Percentiles rank a stretch among this genome's conserved stretches.
These are phyloP conservation scores for Nicotiana tomentosiformis DNA, from an alignment of 257 asterid species.

Conservation along the genomic window DNA sequence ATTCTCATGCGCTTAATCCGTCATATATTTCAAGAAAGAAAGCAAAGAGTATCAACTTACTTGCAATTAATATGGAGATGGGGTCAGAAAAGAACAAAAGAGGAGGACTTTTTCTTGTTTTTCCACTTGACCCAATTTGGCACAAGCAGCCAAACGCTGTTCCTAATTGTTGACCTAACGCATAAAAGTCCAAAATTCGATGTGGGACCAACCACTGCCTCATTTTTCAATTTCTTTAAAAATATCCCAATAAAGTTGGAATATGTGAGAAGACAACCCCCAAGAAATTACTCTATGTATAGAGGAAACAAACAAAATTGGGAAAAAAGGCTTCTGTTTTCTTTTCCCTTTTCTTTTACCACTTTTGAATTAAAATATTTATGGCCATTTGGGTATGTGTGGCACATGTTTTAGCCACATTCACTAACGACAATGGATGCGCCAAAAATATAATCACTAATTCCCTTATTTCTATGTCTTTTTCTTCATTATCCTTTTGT, in stretches of 20 bases:
- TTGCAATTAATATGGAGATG: neutral
- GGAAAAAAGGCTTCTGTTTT: neutral
- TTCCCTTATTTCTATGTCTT: neutral
- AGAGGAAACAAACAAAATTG: neutral
- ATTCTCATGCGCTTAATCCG: neutral
- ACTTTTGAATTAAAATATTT: neutral
- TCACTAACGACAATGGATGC: slow-evolving; percentile 42
- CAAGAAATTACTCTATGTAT: neutral
- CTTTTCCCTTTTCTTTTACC: neutral
- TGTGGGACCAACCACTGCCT: slow-evolving; percentile 14
- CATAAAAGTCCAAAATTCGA: slow-evolving; percentile 31
- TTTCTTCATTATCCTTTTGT: neutral
- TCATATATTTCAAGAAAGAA: neutral
- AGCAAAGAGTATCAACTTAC: neutral
- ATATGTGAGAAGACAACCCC: neutral
- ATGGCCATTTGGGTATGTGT: slow-evolving; percentile 16
- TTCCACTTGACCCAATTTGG: slow-evolving; percentile 37
- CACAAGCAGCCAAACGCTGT: slow-evolving; percentile 46
- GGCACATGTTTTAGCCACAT: slow-evolving; percentile 69
- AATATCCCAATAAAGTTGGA: neutral
- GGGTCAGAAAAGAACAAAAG: neutral
- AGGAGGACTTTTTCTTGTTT: slow-evolving; percentile 13
- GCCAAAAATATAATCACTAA: slow-evolving; percentile 15
- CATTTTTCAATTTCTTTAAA: neutral
- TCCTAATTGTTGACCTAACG: slow-evolving; percentile 66